Evolutionary conservation across 75 land plant genomes (phyloP).

Genomic region (Azolla pinnata): DNA sequence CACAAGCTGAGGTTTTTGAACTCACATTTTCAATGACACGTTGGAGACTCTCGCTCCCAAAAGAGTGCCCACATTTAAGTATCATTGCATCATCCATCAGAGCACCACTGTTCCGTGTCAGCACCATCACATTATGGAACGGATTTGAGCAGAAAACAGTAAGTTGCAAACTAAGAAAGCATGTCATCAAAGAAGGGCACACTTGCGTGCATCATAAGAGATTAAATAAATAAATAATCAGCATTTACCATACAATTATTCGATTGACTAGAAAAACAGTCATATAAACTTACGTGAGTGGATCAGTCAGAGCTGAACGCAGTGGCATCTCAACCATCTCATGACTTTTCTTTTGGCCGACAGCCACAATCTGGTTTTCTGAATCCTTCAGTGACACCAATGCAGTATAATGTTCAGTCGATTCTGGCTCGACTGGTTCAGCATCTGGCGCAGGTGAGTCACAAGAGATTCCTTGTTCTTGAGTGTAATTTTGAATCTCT

Average conservation of each 20-base stretch:
- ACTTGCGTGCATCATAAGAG: too few species aligned
- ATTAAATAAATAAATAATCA: too few species aligned
- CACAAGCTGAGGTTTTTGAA: too few species aligned
- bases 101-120: conserved; percentile 28
- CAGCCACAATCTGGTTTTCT: conserved; percentile 30
- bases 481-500: background rate
- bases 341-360: conserved; percentile 31
- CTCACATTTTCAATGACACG: conserved; percentile 35
- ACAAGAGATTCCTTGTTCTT: background rate
- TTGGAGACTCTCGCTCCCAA: conserved; percentile 59
- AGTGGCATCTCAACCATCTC: conserved; percentile 26
- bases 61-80: conserved; percentile 79
- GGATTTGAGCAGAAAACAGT: background rate
- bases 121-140: background rate
- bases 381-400: conserved; percentile 18
- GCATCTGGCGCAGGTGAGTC: conserved; percentile 3
- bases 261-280: too few species aligned
- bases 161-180: too few species aligned
- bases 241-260: too few species aligned
- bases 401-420: conserved; percentile 19
- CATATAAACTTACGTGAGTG: conserved; percentile 45
- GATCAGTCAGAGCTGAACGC: conserved; percentile 43
- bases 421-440: background rate
- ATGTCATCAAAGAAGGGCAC: too few species aligned
- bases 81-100: conserved; percentile 94